A percentile compares a stretch with the other conserved stretches of the same genome.
phyloP scores from a whole-genome alignment of 2,329 filamentous ascomycete species.

The Xenosphaeropsis pyriputrescens region DNA sequence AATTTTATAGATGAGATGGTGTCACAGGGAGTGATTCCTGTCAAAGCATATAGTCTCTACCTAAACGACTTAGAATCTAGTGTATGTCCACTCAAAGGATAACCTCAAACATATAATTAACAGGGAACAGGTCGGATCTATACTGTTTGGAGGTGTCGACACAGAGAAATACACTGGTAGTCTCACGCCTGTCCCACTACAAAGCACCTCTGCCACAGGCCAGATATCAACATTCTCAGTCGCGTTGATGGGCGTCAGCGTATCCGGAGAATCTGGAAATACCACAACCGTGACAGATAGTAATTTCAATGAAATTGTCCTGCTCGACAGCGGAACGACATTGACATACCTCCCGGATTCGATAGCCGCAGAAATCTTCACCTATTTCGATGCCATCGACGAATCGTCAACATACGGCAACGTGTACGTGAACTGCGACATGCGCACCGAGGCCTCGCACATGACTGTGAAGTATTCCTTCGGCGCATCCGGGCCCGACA shows the following conservation, averaged over 20 bases:
- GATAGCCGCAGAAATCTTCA: constrained; percentile 36
- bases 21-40: constrained; percentile 42
- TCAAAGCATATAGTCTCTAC: constrained; percentile 56
- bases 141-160: constrained; percentile 30
- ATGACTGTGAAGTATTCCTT: constrained; percentile 33
- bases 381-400: constrained; percentile 37
- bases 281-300: constrained; percentile 22
- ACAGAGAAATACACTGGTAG: constrained; percentile 29
- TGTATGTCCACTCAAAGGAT: too few species aligned
- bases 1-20: constrained; percentile 53
- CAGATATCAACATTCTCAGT: constrained; percentile 20
- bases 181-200: constrained; percentile 34
- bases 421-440: constrained; percentile 25
- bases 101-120: too few species aligned
- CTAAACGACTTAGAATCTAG: constrained; percentile 39
- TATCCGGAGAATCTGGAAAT: constrained; percentile 27
- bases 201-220: constrained; percentile 26
- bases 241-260: constrained; percentile 19
- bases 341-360: constrained; percentile 54
- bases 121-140: constrained; percentile 11
- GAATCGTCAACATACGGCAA: constrained; percentile 21
- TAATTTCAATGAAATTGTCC: constrained; percentile 29
- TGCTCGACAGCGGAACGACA: constrained; percentile 65
- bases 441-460: constrained; percentile 25
- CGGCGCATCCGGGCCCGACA: constrained; percentile 28